Conservation (phyloP, 441 rosid species). For the Rhodomyrtus psidioides region DNA sequence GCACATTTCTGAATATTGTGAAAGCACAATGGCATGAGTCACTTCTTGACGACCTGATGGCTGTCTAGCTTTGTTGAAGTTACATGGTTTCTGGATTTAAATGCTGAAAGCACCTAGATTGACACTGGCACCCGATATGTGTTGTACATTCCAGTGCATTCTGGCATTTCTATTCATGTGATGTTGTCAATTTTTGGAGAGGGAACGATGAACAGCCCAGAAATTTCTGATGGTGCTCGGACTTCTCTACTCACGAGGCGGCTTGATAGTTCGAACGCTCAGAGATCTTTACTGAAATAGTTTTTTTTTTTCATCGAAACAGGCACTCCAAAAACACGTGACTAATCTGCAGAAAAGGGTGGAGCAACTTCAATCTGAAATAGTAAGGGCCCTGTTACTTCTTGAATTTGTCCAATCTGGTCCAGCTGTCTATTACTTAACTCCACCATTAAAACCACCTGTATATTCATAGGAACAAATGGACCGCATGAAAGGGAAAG, state of each 20-base stretch:
- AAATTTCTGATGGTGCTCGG: neutral
- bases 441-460: neutral
- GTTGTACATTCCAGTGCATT: neutral
- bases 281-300: neutral
- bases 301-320: constrained; percentile 17
- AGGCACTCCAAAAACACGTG: constrained; percentile 76
- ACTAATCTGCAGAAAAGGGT: constrained; percentile 39
- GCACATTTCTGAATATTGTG: neutral
- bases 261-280: neutral
- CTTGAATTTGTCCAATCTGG: neutral
- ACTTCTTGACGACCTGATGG: neutral
- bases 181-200: neutral
- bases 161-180: neutral
- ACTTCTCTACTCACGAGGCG: neutral
- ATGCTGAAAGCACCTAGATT: neutral
- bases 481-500: constrained; percentile 40
- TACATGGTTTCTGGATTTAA: neutral
- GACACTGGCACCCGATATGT: neutral
- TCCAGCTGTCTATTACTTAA: neutral
- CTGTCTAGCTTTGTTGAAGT: neutral
- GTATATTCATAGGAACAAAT: constrained; percentile 42
- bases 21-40: neutral
- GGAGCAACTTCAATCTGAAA: constrained; percentile 61
- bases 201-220: neutral
- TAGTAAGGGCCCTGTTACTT: constrained; percentile 29